Evolutionary conservation across 768 basidiomycete genomes (phyloP).

Genomic region (Termitomyces titanicus): DNA sequence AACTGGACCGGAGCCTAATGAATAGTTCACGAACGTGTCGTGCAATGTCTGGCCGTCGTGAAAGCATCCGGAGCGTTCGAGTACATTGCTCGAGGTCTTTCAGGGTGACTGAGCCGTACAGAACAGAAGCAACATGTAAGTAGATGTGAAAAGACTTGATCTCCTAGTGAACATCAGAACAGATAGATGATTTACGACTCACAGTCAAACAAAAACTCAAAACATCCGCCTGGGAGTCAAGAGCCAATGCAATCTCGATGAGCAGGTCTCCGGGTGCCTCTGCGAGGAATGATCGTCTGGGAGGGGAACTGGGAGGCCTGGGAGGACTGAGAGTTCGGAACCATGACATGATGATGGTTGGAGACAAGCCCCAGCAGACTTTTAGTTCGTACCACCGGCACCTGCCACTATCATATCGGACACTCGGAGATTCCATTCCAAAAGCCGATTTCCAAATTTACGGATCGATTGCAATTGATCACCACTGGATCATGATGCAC

Average conservation of each 20-base stretch:
- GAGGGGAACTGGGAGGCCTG: too few species aligned
- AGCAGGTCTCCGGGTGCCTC: slow-evolving; percentile 57
- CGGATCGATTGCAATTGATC: too few species aligned
- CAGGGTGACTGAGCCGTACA: slow-evolving; percentile 59
- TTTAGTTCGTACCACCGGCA: too few species aligned
- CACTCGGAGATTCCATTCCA: too few species aligned
- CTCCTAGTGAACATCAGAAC: neutral
- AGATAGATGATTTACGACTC: slow-evolving; percentile 24
- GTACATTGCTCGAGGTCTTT: slow-evolving; percentile 54
- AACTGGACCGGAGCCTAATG: slow-evolving; percentile 37
- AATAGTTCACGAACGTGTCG: slow-evolving; percentile 63
- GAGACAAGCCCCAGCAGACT: neutral
- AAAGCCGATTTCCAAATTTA: too few species aligned
- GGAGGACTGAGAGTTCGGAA: neutral
- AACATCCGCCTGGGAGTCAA: slow-evolving; percentile 51
- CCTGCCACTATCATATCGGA: too few species aligned
- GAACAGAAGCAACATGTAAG: slow-evolving; percentile 45
- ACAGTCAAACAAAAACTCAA: slow-evolving; percentile 60
- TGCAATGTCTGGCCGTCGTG: slow-evolving; percentile 48
- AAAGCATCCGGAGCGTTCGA: slow-evolving; percentile 65
- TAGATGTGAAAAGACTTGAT: slow-evolving; percentile 55
- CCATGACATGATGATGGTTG: slow-evolving; percentile 11
- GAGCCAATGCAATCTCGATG: slow-evolving; percentile 57
- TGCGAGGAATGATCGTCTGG: neutral
- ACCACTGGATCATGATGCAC: neutral